Evolutionary conservation across 768 basidiomycete species (phyloP).

Genomic region (Megacollybia marginata): DNA sequence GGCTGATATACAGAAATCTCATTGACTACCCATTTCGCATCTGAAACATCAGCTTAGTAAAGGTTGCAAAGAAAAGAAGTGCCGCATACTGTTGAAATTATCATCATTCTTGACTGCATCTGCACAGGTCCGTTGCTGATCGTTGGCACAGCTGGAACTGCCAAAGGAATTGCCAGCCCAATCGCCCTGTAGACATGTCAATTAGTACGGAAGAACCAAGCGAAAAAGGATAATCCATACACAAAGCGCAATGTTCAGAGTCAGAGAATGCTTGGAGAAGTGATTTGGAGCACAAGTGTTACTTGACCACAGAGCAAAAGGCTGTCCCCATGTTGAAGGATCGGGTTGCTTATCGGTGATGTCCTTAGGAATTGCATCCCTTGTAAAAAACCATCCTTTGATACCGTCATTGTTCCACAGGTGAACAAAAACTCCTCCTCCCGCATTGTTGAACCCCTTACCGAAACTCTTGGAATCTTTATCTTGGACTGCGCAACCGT

Average conservation of each 20-base stretch:
- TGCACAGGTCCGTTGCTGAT: slow-evolving; percentile 17
- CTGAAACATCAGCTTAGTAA: slow-evolving; percentile 18
- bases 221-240: slow-evolving; percentile 1
- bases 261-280: slow-evolving; percentile 19
- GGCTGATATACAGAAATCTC: slow-evolving; percentile 28
- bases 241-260: slow-evolving; percentile 27
- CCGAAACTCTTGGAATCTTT: slow-evolving; percentile 1
- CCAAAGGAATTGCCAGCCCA: neutral
- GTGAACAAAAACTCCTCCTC: slow-evolving; percentile 22
- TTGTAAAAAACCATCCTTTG: slow-evolving; percentile 22
- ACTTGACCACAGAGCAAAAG: slow-evolving; percentile 23
- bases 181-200: slow-evolving; percentile 2
- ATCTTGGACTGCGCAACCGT: slow-evolving; percentile 23
- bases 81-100: slow-evolving; percentile 27
- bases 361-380: slow-evolving; percentile 19
- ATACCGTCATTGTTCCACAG: slow-evolving; percentile 21
- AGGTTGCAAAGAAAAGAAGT: slow-evolving; percentile 17
- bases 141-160: slow-evolving; percentile 8
- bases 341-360: slow-evolving; percentile 15
- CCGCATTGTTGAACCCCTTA: slow-evolving; percentile 14
- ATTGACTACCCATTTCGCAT: slow-evolving; percentile 35
- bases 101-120: slow-evolving; percentile 32
- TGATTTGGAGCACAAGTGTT: slow-evolving; percentile 21
- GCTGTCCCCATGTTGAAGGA: slow-evolving; percentile 20
- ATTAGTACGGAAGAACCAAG: neutral